phyloP scores from a whole-genome alignment of 129 eudicot species.

The Tagetes patula region DNA sequence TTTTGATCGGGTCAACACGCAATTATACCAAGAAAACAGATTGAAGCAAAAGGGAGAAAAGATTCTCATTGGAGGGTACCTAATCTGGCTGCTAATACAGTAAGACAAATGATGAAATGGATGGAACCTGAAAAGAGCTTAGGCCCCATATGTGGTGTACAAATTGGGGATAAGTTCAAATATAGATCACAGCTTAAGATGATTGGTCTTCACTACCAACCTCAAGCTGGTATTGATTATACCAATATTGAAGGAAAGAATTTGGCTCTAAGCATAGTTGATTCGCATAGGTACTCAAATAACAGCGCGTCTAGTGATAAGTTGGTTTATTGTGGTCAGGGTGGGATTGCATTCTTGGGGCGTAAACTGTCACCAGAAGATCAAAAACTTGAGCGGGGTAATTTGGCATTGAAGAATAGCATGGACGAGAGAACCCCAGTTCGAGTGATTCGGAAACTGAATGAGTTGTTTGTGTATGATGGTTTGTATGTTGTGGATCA shows the following conservation, averaged over 20 bases:
- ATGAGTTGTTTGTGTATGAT: slow-evolving; percentile 23
- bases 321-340: slow-evolving; percentile 52
- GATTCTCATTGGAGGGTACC: slow-evolving; percentile 8
- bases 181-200: slow-evolving; percentile 47
- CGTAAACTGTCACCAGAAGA: slow-evolving; percentile 22
- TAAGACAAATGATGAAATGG: slow-evolving; percentile 32
- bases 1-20: slow-evolving; percentile 24
- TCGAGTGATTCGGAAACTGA: slow-evolving; percentile 36
- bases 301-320: slow-evolving; percentile 25
- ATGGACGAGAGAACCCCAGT: slow-evolving; percentile 26
- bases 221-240: slow-evolving; percentile 46
- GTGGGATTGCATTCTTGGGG: slow-evolving; percentile 33
- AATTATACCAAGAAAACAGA: neutral
- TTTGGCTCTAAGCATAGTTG: slow-evolving; percentile 54
- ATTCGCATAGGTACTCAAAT: slow-evolving; percentile 47
- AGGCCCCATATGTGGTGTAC: slow-evolving; percentile 55
- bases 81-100: slow-evolving; percentile 25
- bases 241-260: slow-evolving; percentile 33
- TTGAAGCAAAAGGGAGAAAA: slow-evolving; percentile 12
- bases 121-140: slow-evolving; percentile 17
- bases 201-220: slow-evolving; percentile 52
- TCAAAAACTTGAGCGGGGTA: slow-evolving; percentile 44
- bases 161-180: slow-evolving; percentile 45
- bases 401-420: slow-evolving; percentile 47
- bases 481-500: slow-evolving; percentile 36